phyloP scores from a whole-genome alignment of 2,329 filamentous ascomycete genomes.

The Claviceps spartinae region DNA sequence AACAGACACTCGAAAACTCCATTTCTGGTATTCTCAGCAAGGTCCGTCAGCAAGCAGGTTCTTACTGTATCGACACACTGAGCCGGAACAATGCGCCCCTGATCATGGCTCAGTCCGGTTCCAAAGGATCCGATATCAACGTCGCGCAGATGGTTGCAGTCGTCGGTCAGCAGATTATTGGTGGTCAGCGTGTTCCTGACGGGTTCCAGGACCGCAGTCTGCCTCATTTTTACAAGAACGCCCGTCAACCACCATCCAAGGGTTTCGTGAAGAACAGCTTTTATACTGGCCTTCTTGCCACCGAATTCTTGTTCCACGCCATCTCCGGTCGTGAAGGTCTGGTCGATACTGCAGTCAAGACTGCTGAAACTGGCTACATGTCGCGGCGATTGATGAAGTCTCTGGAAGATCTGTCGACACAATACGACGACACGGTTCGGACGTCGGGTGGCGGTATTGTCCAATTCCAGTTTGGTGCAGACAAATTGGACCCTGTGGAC shows the following conservation, averaged over 20 bases:
- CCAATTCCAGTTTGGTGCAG: slow-evolving; percentile 94
- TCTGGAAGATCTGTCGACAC: slow-evolving; percentile 81
- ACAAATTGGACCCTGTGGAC: slow-evolving; percentile 88
- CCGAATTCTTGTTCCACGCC: slow-evolving; percentile 95
- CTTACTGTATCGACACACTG: slow-evolving; percentile 78
- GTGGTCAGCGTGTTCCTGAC: slow-evolving; percentile 79
- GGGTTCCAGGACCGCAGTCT: slow-evolving; percentile 92
- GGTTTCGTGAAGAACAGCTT: slow-evolving; percentile 97
- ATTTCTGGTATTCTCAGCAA: slow-evolving; percentile 86
- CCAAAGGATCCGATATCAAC: slow-evolving; percentile 95
- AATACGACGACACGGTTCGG: slow-evolving; percentile 89
- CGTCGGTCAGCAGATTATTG: slow-evolving; percentile 96
- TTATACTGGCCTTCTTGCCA: slow-evolving; percentile 79
- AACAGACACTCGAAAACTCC: slow-evolving; percentile 79
- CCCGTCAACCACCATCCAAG: slow-evolving; percentile 83
- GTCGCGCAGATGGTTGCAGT: slow-evolving; percentile 97
- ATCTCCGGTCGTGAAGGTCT: slow-evolving; percentile 97
- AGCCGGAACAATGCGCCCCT: slow-evolving; percentile 86
- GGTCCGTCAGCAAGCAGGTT: slow-evolving; percentile 81
- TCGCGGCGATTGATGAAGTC: slow-evolving; percentile 97
- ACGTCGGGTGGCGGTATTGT: slow-evolving; percentile 82
- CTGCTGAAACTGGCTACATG: slow-evolving; percentile 98
- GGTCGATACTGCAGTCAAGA: slow-evolving; percentile 97
- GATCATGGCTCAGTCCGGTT: slow-evolving; percentile 94
- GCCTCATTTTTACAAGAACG: slow-evolving; percentile 90